Evolutionary conservation across 768 basidiomycete genomes (phyloP), one percentile per base, ranked within the genome.

Genomic region (Exidia glandulosa): DNA sequence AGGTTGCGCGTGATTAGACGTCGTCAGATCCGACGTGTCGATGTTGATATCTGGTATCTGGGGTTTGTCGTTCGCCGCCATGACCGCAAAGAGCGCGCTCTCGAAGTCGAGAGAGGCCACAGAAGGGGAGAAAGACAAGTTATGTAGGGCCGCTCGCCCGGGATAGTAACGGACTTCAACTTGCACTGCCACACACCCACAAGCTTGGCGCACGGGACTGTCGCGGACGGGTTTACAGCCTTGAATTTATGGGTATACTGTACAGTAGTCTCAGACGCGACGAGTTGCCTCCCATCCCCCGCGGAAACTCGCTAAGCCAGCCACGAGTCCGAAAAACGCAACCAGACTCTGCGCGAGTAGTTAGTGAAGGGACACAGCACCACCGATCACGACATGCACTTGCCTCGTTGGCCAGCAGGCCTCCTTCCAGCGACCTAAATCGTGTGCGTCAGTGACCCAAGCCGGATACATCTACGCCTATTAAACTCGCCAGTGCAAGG

Each of bases 401-500:
- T 64, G 87, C 86, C 48, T 85, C 81, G 66, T 83, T 82, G 59
- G 77, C 76, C 64, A 88, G 84, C 3, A 88, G 66, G n/a, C 86
- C 87, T 31, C 76, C 75, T 64, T 85, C 77, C 57, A 84, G 63
- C 9, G 88, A 90, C 86, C 88, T 90, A 56, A 29, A 58, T 56
- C 33, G 10, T 5, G 27, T 31, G 27, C 56, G 33, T 55, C 19
- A 61, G n/a, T 23, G 27, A 16, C 31, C 31, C 29, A 25, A 37
- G 27, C 23, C 29, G 34, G 3, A 45, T 19, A 9, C n/a, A 48
- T 4, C n/a, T 45, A 59, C 30, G 58, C 25, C 36, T 10, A 41
- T 27, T 29, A 62, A 29, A 72, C 81, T 58, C 63, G 90, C 92
- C 90, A 93, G 69, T 95, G 93, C 59, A 91, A 70, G 2, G 91